Evolutionary conservation across 2,329 filamentous ascomycete genomes (phyloP).

Genomic region (Penicillium hordei): DNA sequence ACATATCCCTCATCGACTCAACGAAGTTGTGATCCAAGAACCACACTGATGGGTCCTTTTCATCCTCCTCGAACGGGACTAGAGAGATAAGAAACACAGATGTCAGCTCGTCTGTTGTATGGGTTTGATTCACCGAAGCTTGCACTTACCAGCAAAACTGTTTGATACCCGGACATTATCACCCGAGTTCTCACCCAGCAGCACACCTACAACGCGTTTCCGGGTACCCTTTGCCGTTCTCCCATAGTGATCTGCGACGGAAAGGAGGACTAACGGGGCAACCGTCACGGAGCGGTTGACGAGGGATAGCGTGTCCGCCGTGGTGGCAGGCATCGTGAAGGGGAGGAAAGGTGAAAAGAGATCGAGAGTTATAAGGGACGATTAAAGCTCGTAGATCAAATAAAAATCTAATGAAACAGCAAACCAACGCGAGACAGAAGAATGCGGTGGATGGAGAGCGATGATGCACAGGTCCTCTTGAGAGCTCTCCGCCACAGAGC

Average conservation of each 20-base stretch:
- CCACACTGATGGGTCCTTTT: constrained; percentile 98
- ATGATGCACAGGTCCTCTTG: constrained; percentile 22
- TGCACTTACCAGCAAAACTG: constrained; percentile 84
- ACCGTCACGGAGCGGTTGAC: constrained; percentile 95
- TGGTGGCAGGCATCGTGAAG: constrained; percentile 84
- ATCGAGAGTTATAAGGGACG: not conserved
- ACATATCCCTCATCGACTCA: constrained; percentile 99
- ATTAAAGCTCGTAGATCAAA: constrained; percentile 5
- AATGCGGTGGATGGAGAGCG: constrained; percentile 13
- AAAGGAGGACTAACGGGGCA: constrained; percentile 95
- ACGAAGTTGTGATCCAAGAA: constrained; percentile 99
- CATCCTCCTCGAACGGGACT: constrained; percentile 99
- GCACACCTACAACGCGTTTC: constrained; percentile 86
- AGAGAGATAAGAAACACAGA: constrained; percentile 14
- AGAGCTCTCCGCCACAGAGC: constrained; percentile 23
- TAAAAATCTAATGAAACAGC: constrained; percentile 2
- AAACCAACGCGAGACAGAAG: constrained; percentile 6
- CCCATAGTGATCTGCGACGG: constrained; percentile 97
- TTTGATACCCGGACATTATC: constrained; percentile 97
- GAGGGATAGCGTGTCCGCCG: constrained; percentile 91
- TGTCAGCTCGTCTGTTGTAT: constrained; percentile 21
- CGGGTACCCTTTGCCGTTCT: constrained; percentile 86
- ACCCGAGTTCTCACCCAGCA: constrained; percentile 93
- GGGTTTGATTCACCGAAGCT: constrained; percentile 6
- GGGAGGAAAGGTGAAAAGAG: constrained; percentile 2